phyloP scores from a whole-genome alignment of 2,329 filamentous ascomycete genomes.

The Monascus ruber region DNA sequence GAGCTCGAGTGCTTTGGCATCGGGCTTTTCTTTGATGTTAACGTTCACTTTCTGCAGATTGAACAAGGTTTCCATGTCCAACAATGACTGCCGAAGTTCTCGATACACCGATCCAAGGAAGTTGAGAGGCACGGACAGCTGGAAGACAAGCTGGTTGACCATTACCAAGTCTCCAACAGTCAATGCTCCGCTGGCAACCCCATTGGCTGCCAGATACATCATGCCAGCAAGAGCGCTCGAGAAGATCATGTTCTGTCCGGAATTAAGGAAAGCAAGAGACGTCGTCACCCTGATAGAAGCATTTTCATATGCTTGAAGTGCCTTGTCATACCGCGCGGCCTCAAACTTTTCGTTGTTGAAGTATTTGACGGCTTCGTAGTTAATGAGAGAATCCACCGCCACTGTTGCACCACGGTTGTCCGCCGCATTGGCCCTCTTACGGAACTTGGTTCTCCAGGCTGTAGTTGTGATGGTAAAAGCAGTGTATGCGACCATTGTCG shows the following conservation, averaged over 20 bases:
- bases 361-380: conserved; percentile 98
- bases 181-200: conserved; percentile 67
- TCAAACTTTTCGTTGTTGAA: conserved; percentile 99
- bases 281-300: conserved; percentile 96
- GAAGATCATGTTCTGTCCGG: conserved; percentile 94
- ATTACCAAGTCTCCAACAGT: conserved; percentile 96
- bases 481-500: conserved; percentile 88
- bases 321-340: conserved; percentile 78
- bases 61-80: conserved; percentile 98
- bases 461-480: conserved; percentile 97
- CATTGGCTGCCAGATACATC: conserved; percentile 95
- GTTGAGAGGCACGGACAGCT: conserved; percentile 91
- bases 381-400: conserved; percentile 92
- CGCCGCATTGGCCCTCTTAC: conserved; percentile 86
- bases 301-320: conserved; percentile 75
- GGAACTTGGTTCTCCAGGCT: conserved; percentile 92
- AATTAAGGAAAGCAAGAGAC: conserved; percentile 84
- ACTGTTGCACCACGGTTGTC: conserved; percentile 94
- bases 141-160: conserved; percentile 98
- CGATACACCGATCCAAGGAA: conserved; percentile 97
- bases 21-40: conserved; percentile 62
- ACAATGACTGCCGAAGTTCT: conserved; percentile 81
- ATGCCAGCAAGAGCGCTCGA: conserved; percentile 85
- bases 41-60: conserved; percentile 95
- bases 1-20: conserved; percentile 62